Percentiles rank a stretch among this genome's conserved stretches.
phyloP scores from a whole-genome alignment of 345 rosid genomes.

The Brassica juncea region DNA sequence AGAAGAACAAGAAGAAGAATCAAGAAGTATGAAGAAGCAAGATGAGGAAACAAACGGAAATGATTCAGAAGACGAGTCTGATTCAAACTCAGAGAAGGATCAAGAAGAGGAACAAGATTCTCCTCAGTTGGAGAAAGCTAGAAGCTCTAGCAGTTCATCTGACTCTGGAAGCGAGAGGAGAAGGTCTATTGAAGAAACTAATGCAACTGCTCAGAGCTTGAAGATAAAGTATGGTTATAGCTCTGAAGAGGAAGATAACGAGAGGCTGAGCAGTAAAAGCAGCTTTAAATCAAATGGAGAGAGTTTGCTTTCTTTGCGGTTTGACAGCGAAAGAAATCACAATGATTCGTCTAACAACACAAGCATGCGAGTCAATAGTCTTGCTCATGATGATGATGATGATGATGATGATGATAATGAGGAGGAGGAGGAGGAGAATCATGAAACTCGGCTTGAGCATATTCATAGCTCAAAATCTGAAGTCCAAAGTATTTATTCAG shows the following conservation, averaged over 20 bases:
- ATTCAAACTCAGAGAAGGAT: slow-evolving; percentile 26
- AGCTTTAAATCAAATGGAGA: slow-evolving; percentile 28
- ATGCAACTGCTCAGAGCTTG: slow-evolving; percentile 37
- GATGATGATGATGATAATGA: slow-evolving; percentile 3
- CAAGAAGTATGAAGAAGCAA: slow-evolving; percentile 6
- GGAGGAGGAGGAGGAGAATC: neutral
- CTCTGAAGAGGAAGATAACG: slow-evolving; percentile 36
- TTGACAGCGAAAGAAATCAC: slow-evolving; percentile 17
- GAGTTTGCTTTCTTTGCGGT: slow-evolving; percentile 16
- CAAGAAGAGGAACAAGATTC: slow-evolving; percentile 19
- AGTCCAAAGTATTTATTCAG: slow-evolving; percentile 28
- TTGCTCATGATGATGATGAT: slow-evolving; percentile 20
- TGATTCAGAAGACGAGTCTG: slow-evolving; percentile 26
- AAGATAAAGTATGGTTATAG: slow-evolving; percentile 37
- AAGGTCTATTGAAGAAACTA: slow-evolving; percentile 26
- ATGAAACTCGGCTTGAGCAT: slow-evolving; percentile 30
- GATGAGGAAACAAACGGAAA: neutral
- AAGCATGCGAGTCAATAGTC: slow-evolving; percentile 23
- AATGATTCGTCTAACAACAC: slow-evolving; percentile 15
- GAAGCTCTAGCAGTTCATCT: slow-evolving; percentile 32
- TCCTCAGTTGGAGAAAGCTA: slow-evolving; percentile 24
- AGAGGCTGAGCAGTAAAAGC: slow-evolving; percentile 28
- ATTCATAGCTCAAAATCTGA: slow-evolving; percentile 35
- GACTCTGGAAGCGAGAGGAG: slow-evolving; percentile 23
- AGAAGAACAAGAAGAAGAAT: slow-evolving; percentile 9